Evolutionary conservation across 192 early-diverging fungal genomes (phyloP).

Genomic region (Coemansia aciculifera): DNA sequence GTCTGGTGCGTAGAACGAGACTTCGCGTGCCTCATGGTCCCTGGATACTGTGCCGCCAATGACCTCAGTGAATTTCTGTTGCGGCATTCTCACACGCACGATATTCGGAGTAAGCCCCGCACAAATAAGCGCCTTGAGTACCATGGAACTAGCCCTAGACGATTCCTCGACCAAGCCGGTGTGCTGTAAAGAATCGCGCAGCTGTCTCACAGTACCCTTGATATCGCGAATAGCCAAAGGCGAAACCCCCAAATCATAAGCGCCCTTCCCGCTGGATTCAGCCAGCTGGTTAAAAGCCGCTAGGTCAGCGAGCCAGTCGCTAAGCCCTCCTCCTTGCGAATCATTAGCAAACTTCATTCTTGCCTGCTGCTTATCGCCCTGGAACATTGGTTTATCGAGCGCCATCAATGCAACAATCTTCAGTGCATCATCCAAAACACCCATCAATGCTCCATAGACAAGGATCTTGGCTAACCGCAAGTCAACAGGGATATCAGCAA

Average conservation of each 20-base stretch:
- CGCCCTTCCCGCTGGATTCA: conserved; percentile 9
- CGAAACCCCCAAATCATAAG: conserved; percentile 53
- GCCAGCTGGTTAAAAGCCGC: conserved; percentile 52
- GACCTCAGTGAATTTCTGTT: conserved; percentile 71
- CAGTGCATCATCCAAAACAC: conserved; percentile 71
- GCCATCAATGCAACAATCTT: conserved; percentile 67
- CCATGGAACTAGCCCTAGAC: conserved; percentile 12
- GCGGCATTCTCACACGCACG: conserved; percentile 68
- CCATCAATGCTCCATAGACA: conserved; percentile 70
- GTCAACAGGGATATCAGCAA: conserved; percentile 75
- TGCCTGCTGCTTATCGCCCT: no score
- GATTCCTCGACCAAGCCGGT: conserved; percentile 5
- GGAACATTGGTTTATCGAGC: conserved; percentile 23
- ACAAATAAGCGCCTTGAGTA: conserved; percentile 74
- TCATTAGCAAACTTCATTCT: conserved; percentile 16
- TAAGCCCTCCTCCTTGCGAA: conserved; percentile 53
- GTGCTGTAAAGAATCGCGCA: conserved; percentile 57
- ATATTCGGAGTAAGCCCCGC: conserved; percentile 88
- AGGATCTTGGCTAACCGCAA: conserved; percentile 78
- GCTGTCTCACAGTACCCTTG: conserved; percentile 57
- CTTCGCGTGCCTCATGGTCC: conserved; percentile 69
- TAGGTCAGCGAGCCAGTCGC: conserved; percentile 71
- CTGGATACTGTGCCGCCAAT: conserved; percentile 70
- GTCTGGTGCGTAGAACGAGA: conserved; percentile 69
- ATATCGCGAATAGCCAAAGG: conserved; percentile 64